A percentile compares a stretch with the other conserved stretches of the same genome.
phyloP scores from a whole-genome alignment of 345 rosid species.

The Viola odorata region DNA sequence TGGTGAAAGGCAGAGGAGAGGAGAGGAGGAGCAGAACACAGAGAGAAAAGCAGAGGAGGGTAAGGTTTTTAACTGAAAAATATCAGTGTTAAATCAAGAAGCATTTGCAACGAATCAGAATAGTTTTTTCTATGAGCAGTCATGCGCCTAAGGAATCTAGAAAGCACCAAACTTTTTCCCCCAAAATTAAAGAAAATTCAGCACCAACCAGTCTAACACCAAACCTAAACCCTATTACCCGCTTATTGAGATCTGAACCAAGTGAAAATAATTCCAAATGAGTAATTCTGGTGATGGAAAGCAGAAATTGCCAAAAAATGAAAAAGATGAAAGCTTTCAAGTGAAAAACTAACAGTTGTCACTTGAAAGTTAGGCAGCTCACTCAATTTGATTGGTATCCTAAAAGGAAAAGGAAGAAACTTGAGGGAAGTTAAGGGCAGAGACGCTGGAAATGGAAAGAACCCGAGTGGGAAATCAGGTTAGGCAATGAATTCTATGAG shows the following conservation, averaged over 20 bases:
- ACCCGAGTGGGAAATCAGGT: background rate
- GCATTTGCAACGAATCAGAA: conserved; percentile 59
- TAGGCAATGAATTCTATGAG: background rate
- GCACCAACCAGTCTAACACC: background rate
- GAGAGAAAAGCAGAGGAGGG: conserved; percentile 23
- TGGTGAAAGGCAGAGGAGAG: conserved; percentile 13
- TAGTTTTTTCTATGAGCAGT: conserved; percentile 28
- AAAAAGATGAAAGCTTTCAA: conserved; percentile 19
- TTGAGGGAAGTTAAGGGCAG: background rate
- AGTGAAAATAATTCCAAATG: background rate
- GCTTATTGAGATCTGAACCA: conserved; percentile 25
- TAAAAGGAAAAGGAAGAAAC: background rate
- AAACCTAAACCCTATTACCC: conserved; percentile 20
- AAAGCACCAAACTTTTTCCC: conserved; percentile 36
- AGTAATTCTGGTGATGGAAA: conserved; percentile 5
- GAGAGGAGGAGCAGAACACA: conserved; percentile 11
- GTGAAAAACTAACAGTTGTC: conserved; percentile 4
- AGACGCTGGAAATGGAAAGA: conserved; percentile 14
- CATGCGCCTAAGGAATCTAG: conserved; percentile 44
- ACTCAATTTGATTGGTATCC: conserved; percentile 15
- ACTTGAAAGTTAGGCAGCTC: background rate
- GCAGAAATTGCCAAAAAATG: background rate
- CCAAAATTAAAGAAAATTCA: conserved; percentile 9
- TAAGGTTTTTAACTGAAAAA: conserved; percentile 21
- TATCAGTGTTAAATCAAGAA: conserved; percentile 45